phyloP scores from a whole-genome alignment of 192 early-diverging fungal species.

The Umbelopsis sp. region DNA sequence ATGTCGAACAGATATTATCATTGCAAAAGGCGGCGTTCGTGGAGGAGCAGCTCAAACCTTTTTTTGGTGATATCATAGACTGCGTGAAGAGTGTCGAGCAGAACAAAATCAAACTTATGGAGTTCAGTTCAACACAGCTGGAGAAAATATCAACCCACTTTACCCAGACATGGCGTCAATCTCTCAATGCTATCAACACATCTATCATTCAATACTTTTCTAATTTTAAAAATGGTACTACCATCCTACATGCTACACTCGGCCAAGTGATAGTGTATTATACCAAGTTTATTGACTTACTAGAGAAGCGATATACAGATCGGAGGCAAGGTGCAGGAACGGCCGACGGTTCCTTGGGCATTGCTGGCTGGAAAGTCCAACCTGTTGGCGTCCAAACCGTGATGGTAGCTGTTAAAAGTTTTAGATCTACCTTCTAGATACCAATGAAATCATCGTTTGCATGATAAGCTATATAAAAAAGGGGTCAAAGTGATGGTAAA shows the following conservation, averaged over 20 bases:
- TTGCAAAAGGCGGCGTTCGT: conserved; percentile 79
- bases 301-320: conserved; percentile 74
- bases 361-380: conserved; percentile 46
- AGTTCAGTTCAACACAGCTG: conserved; percentile 56
- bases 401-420: conserved; percentile 97
- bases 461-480: background rate
- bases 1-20: conserved; percentile 65
- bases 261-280: conserved; percentile 93
- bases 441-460: background rate
- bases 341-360: conserved; percentile 11
- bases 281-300: conserved; percentile 80
- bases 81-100: conserved; percentile 78
- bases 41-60: conserved; percentile 81
- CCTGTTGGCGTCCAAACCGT: conserved; percentile 92
- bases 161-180: conserved; percentile 77
- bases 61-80: conserved; percentile 80
- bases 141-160: conserved; percentile 75
- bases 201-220: conserved; percentile 91
- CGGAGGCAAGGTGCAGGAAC: conserved; percentile 20
- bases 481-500: too few relatives aligned
- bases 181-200: conserved; percentile 77
- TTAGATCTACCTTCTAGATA: conserved; percentile 63
- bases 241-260: conserved; percentile 87
- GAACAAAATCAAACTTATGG: conserved; percentile 56
- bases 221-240: conserved; percentile 93